Evolutionary conservation across 169 alveolate species (phyloP).

Genomic region (Hepatocystis sp.): DNA sequence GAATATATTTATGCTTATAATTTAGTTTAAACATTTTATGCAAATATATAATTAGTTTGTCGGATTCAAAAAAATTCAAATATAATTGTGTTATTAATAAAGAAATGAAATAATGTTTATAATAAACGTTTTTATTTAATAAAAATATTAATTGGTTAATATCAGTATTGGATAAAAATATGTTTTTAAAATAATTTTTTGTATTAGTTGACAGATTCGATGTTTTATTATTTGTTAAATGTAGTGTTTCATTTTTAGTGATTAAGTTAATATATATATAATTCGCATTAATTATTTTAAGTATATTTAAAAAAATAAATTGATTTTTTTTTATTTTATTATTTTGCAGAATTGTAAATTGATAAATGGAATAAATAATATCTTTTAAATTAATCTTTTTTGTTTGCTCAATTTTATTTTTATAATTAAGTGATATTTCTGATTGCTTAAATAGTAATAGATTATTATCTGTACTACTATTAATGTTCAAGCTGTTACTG

Average conservation of each 20-base stretch:
- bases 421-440: neutral
- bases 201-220: neutral
- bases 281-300: conserved; percentile 15
- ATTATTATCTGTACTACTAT: neutral
- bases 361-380: conserved; percentile 55
- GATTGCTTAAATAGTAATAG: neutral
- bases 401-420: conserved; percentile 3
- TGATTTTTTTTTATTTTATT: conserved; percentile 10
- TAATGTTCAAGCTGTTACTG: no score
- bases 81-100: conserved; percentile 28
- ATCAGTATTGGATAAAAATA: conserved; percentile 42
- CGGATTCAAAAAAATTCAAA: conserved; percentile 9
- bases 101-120: conserved; percentile 27
- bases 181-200: neutral
- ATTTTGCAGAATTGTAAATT: conserved; percentile 15
- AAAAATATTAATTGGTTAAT: conserved; percentile 53
- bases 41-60: conserved; percentile 6
- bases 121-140: conserved; percentile 16
- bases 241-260: neutral
- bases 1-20: conserved; percentile 4
- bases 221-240: neutral
- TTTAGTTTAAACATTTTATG: conserved; percentile 35
- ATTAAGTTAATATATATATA: conserved; percentile 1
- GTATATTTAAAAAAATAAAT: conserved; percentile 25
- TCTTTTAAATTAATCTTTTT: conserved; percentile 35